A percentile compares a stretch with the other conserved stretches of the same genome.
These are phyloP conservation scores for Komagataella kurtzmanii DNA, from an alignment of 805 yeast species.

Conservation along the genomic window DNA sequence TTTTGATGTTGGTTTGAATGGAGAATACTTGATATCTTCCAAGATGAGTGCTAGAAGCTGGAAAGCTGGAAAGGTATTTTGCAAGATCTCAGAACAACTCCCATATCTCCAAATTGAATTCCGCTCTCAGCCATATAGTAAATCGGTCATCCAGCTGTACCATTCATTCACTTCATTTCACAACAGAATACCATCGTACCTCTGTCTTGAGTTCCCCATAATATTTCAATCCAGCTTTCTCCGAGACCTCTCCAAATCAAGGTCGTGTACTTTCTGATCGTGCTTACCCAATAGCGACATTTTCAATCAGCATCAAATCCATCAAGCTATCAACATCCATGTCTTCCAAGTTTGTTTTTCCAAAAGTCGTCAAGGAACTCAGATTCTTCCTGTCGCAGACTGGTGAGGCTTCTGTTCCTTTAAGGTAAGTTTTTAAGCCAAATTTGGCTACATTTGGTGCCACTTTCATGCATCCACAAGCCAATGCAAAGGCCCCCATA, in stretches of 20 bases:
- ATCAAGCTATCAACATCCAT: slow-evolving; percentile 2
- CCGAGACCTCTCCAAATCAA: neutral
- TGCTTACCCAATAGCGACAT: neutral
- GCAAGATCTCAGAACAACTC: too few species aligned
- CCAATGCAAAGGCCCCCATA: neutral
- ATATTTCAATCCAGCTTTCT: neutral
- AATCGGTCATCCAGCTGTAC: too few species aligned
- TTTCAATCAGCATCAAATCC: neutral
- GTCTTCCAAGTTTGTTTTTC: slow-evolving; percentile 15
- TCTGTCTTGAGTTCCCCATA: neutral
- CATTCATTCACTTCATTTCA: too few species aligned
- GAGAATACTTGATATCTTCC: too few species aligned
- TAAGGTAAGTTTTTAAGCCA: slow-evolving; percentile 25
- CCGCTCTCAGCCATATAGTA: too few species aligned
- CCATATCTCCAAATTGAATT: too few species aligned
- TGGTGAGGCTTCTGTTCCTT: slow-evolving; percentile 56
- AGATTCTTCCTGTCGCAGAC: slow-evolving; percentile 73
- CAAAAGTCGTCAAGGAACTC: slow-evolving; percentile 59
- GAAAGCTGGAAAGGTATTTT: too few species aligned
- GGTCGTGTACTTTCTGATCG: neutral
- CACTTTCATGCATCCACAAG: neutral
- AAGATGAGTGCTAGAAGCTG: too few species aligned
- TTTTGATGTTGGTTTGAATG: too few species aligned
- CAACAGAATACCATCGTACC: too few species aligned
- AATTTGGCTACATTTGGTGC: neutral